A percentile compares a stretch with the other conserved stretches of the same genome.
Conservation (phyloP, 2,329 filamentous ascomycete species). For the Cladophialophora chaetospira region DNA sequence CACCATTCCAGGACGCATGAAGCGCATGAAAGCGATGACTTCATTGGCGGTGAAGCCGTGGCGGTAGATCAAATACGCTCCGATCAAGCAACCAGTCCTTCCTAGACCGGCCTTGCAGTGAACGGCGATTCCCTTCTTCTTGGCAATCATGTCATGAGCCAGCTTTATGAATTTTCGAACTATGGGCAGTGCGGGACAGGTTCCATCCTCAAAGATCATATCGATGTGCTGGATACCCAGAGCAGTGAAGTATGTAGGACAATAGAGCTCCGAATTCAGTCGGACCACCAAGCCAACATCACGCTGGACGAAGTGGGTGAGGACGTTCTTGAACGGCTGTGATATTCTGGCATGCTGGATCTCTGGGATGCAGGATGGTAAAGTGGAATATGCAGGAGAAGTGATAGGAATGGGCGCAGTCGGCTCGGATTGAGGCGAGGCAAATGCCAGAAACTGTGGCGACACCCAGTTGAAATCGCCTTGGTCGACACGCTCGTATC, state of each 20-base stretch:
- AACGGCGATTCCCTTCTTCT: constrained; percentile 91
- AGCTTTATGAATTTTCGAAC: constrained; percentile 94
- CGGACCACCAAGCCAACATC: constrained; percentile 93
- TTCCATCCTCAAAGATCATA: constrained; percentile 99
- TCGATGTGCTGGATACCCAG: constrained; percentile 94
- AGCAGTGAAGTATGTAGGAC: constrained; percentile 93
- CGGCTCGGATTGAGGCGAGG: constrained; percentile 84
- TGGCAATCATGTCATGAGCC: constrained; percentile 91
- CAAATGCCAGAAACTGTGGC: constrained; percentile 91
- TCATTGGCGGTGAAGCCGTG: constrained; percentile 97
- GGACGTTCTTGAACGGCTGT: constrained; percentile 90
- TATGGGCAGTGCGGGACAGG: constrained; percentile 84
- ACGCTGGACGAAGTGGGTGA: constrained; percentile 82
- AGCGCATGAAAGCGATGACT: constrained; percentile 96
- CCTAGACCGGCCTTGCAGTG: constrained; percentile 98
- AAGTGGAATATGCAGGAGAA: constrained; percentile 70
- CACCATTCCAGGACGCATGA: constrained; percentile 99
- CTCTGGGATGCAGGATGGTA: constrained; percentile 75
- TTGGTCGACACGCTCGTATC: constrained; percentile 92
- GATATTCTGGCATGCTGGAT: constrained; percentile 73
- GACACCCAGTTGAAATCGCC: constrained; percentile 99
- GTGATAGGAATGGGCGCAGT: constrained; percentile 70
- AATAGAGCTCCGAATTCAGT: constrained; percentile 94
- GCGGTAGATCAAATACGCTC: constrained; percentile 95
- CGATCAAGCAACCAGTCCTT: constrained; percentile 92